Base-by-base conservation (phyloP, 768 basidiomycete species). In the Suillus ampliporus region DNA sequence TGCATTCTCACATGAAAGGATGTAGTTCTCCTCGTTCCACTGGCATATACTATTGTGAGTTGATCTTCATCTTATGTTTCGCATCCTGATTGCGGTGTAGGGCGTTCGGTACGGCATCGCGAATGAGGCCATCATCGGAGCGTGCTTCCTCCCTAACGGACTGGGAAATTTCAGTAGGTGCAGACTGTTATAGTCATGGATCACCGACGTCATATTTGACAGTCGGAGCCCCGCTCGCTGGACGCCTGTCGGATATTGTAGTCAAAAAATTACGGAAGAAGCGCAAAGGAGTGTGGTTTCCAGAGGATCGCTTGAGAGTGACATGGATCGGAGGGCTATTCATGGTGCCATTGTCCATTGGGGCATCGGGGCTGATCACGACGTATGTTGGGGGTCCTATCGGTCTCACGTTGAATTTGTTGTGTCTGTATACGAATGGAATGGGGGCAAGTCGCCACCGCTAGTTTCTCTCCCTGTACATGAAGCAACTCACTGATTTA, bases 31-130 rank as follows among this genome's bases (percentile, higher is more conserved):
- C 69, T 88, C 46, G 73, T 86, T 2, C 88, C 88, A 0, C 71
- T 90, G 5, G 78, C 86, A 0, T 86, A 83, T 66, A 88, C 87
- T 0, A 81, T 89, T 43, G 87, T 88, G 61, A 65, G 84, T 71
- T 15, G 6, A 5, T 5, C 34, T 46, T 1, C 15, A 1, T 38
- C 28, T 37, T 11, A 34, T 2, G n/a, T 28, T 35, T 48, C 2
- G 53, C 14, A 41, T 17, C 14, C 34, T 34, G n/a, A 53, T 6
- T 50, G 19, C 31, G 13, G 10, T 40, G 26, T 4, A 89, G 87
- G 88, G 85, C 8, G 73, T 67, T n/a, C 77, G 78, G 34, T 89
- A 89, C 68, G 71, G 77, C 26, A 84, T 90, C 54, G 74, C 76
- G 3, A 89, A 85, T 65, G 81, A 85, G 65, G 85, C 83, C 1